Evolutionary conservation across 2,329 filamentous ascomycete genomes (phyloP).

Genomic region (Scedosporium dehoogii): DNA sequence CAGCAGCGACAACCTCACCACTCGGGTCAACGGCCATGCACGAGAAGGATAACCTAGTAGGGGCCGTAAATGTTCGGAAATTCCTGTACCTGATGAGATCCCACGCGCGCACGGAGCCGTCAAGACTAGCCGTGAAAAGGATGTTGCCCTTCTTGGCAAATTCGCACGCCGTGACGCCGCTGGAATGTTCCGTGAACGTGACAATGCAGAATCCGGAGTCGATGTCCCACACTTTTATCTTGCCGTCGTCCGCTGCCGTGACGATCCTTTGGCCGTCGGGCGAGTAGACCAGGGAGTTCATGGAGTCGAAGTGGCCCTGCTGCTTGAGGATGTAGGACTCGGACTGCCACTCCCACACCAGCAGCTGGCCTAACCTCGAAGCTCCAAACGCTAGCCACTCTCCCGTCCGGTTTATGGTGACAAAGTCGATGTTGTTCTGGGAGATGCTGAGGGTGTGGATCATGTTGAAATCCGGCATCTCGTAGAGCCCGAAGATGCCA

Average conservation of each 20-base stretch:
- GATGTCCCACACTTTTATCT: slow-evolving; percentile 97
- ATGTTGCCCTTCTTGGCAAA: slow-evolving; percentile 95
- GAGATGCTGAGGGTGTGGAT: slow-evolving; percentile 92
- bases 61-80: slow-evolving; percentile 94
- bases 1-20: slow-evolving; percentile 90
- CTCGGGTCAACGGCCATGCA: slow-evolving; percentile 94
- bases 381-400: slow-evolving; percentile 98
- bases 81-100: slow-evolving; percentile 93
- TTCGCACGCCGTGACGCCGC: slow-evolving; percentile 86
- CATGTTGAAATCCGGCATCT: slow-evolving; percentile 90
- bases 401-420: slow-evolving; percentile 86
- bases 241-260: slow-evolving; percentile 91
- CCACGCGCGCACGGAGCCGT: slow-evolving; percentile 92
- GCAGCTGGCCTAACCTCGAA: slow-evolving; percentile 85
- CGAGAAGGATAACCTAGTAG: slow-evolving; percentile 82
- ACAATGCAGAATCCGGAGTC: slow-evolving; percentile 96
- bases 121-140: slow-evolving; percentile 87
- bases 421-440: slow-evolving; percentile 90
- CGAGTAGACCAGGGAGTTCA: slow-evolving; percentile 88
- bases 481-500: slow-evolving; percentile 86
- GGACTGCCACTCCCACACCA: slow-evolving; percentile 99
- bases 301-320: slow-evolving; percentile 91
- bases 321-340: slow-evolving; percentile 98
- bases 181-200: slow-evolving; percentile 94
- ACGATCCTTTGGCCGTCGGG: slow-evolving; percentile 89